Evolutionary conservation across 768 basidiomycete species (phyloP).

Genomic region (Lactifluus subvellereus): DNA sequence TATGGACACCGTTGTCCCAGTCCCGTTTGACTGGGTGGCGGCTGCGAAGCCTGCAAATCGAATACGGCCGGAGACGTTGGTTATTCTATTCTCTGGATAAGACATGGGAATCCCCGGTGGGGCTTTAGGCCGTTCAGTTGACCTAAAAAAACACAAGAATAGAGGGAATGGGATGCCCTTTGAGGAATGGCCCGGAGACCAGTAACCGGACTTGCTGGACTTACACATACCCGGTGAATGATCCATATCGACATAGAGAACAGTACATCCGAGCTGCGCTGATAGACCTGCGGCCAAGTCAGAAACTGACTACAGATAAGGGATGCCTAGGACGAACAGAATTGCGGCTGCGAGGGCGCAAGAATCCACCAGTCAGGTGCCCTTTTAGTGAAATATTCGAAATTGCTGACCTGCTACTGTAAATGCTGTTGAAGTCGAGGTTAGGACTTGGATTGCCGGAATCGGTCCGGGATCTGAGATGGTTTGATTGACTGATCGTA

Average conservation of each 20-base stretch:
- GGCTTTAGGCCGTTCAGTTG: background rate
- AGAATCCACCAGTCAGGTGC: background rate
- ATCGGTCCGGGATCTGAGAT: no score
- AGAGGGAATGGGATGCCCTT: background rate
- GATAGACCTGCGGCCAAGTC: constrained; percentile 1
- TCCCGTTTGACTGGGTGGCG: background rate
- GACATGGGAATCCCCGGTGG: background rate
- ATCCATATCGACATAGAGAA: background rate
- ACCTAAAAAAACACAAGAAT: background rate
- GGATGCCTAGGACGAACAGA: background rate
- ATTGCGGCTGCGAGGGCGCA: background rate
- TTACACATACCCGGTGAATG: constrained; percentile 10
- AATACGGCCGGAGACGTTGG: background rate
- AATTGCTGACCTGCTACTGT: background rate
- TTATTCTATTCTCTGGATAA: background rate
- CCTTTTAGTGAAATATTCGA: background rate
- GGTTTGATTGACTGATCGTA: no score
- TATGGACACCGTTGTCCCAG: background rate
- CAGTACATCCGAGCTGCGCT: constrained; percentile 5
- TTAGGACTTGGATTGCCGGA: no score
- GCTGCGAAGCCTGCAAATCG: background rate
- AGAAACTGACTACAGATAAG: background rate
- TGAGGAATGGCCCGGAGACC: background rate
- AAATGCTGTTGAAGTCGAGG: no score
- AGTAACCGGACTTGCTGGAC: background rate